Evolutionary conservation across 768 basidiomycete species (phyloP), one percentile per base, ranked within the genome.

Genomic region (Lactarius evosmus): DNA sequence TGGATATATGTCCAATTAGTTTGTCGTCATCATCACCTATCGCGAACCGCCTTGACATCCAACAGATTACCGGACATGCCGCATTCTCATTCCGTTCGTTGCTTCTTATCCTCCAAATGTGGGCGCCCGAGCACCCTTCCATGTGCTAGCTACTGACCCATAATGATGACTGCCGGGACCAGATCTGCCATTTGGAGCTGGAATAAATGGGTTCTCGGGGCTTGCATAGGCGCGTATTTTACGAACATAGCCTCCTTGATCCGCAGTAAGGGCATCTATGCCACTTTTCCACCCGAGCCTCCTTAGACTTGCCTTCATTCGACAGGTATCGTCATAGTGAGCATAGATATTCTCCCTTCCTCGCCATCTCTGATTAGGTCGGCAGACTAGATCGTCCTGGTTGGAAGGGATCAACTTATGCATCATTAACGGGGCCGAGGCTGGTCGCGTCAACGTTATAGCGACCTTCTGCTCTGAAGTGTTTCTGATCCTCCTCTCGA

Each of bases 51-150:
- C 3, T 4, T 41, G 22, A 30, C 50, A 32, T 4, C 16, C 29
- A 34, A 25, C 52, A 66, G 62, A 63, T 41, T 16, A 54, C 57
- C 9, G 65, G 27, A 4, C 59, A 66, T 14, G 5, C 11, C 9
- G 62, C 57, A 17, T 56, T 64, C n/a, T n/a, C 30, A 4, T 25
- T 60, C 11, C 57, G 32, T 19, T 46, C 52, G 16, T 29, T 65
- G 1, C 22, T 65, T 29, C 50, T 66, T 36, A 34, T 66, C 52
- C 51, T 66, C 22, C 58, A 58, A 22, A 54, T 66, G 66, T 66
- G 46, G 54, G 66, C 17, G 1, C 36, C 1, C 7, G 41, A 22
- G 41, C 8, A 11, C 44, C 4, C 44, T 25, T 29, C 25, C 5
- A 22, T 34, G 22, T 11, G 22, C 16, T 16, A 17, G 19, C 17